Conservation (phyloP, 2,329 filamentous ascomycete genomes). For the Aspergillus luchuensis region DNA sequence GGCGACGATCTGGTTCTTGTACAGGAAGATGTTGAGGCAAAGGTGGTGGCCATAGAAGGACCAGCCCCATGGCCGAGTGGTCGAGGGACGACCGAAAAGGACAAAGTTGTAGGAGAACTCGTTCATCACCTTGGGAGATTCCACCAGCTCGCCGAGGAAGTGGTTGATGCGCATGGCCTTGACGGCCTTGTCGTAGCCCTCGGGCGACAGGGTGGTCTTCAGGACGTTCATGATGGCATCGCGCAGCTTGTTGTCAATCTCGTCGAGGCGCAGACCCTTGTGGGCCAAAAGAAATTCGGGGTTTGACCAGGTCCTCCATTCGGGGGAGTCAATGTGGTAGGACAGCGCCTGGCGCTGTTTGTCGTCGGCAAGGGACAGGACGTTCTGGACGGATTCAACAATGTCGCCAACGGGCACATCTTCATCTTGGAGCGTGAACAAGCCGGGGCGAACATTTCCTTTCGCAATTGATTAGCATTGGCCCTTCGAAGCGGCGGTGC, state of each 20-base stretch:
- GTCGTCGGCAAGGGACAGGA: constrained; percentile 52
- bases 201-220: constrained; percentile 61
- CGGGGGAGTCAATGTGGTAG: constrained; percentile 68
- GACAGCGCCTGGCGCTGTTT: constrained; percentile 53
- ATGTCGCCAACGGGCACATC: constrained; percentile 61
- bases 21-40: constrained; percentile 70
- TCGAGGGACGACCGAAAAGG: constrained; percentile 66
- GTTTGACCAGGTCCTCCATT: constrained; percentile 73
- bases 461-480: constrained; percentile 1
- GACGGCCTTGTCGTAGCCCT: constrained; percentile 71
- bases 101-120: constrained; percentile 76
- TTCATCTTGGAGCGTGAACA: constrained; percentile 66
- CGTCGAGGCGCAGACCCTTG: constrained; percentile 71
- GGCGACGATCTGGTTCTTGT: constrained; percentile 65
- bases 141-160: constrained; percentile 70
- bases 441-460: constrained; percentile 55
- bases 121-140: constrained; percentile 66
- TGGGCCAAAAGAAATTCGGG: constrained; percentile 71
- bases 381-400: constrained; percentile 51
- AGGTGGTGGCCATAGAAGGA: constrained; percentile 79
- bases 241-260: constrained; percentile 51
- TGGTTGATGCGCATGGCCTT: constrained; percentile 73
- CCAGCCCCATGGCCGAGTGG: constrained; percentile 66
- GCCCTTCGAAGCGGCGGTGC: background rate
- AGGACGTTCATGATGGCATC: constrained; percentile 59